Base-by-base conservation (phyloP, 2,329 filamentous ascomycete species). In the Fusarium sp. region DNA sequence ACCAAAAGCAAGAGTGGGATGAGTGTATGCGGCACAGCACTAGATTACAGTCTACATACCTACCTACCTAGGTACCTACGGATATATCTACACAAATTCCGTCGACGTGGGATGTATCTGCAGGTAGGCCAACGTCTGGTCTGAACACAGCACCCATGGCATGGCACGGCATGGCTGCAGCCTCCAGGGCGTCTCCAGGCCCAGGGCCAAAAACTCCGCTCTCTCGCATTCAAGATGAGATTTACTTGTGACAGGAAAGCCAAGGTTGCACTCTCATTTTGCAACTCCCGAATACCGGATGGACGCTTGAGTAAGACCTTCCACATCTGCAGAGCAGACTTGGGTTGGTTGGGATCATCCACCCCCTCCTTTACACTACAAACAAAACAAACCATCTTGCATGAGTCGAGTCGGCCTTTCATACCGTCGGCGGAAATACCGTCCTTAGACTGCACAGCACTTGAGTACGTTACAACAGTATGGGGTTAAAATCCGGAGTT, bases 191-290 rank as follows among this genome's bases (percentile, higher is more conserved):
- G 24, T 41, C 34, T 42, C 32, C 20, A 41, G 41, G 47, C 49
- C 60, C 48, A 52, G 63, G 62, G 57, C 32, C 48, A 55, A 34
- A 45, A 44, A 60, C 62, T 68, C 67, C 63, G 67, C 68, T 71
- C 46, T 40, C 58, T 61, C 63, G 67, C 68, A 65, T 63, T 57
- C 52, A 34, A 53, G 41, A 32, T 45, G 42, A 44, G 67, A 64
- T 70, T 70, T 62, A 60, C 65, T 32, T 64, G 57, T 67, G 59
- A 63, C 40, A 37, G 53, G 47, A 51, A 34, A 22, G 20, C 16
- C 41, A 30, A 40, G 49, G 32, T 54, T 45, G 48, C n/a, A 44
- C 14, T 54, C 37, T 53, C 9, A 37, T 37, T n/a, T 29, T 58
- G 41, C 48, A 59, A 54, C 56, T 45, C 56, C 41, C 62, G 22